Base-by-base conservation (phyloP, 345 rosid species). In the Salix caprea region DNA sequence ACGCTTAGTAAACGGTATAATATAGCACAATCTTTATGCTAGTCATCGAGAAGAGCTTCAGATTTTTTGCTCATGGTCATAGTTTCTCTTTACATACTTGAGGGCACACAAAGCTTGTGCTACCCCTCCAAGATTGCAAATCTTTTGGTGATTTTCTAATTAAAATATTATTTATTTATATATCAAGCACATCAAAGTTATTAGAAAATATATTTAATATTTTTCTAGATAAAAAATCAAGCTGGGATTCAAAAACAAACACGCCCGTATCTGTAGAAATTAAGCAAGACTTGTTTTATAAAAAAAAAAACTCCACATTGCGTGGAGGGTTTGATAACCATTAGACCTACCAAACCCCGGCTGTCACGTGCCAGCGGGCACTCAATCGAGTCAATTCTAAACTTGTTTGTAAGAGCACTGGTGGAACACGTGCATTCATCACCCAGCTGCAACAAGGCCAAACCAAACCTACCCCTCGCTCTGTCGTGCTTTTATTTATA, bases 341-440 rank as follows among this genome's bases (percentile, higher is more conserved):
- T 7, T 28, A 19, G 48, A 56, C 16, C 23, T 15, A n/a, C 61
- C 78, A 70, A 70, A 50, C 54, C 67, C 40, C 34, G 0, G 36
- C 1, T 8, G 67, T 69, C 82, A 79, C 82, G 78, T 79, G 78
- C 75, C 60, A 21, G 16, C 67, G 39, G 12, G 77, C 66, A 6
- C 73, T 46, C 7, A 13, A 37, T 7, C 4, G 46, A 42, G 46
- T 11, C 14, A 11, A 7, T 39, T 36, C 42, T 30, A 64, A 23
- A 34, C 4, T 39, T 19, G 2, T 21, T 42, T n/a, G 2, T 0
- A 5, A 52, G 28, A 42, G 32, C 52, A 46, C 52, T 1, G 52
- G 28, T 8, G 2, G 11, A 21, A 3, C 64, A 58, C 64, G 64
- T 58, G 28, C 64, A 0, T 21, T 2, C 4, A 24, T 14, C 26